Percentiles rank a stretch among this genome's conserved stretches.
Evolutionary conservation across 306 rosid genomes (phyloP).

Genomic region (Begonia peltatifolia): DNA sequence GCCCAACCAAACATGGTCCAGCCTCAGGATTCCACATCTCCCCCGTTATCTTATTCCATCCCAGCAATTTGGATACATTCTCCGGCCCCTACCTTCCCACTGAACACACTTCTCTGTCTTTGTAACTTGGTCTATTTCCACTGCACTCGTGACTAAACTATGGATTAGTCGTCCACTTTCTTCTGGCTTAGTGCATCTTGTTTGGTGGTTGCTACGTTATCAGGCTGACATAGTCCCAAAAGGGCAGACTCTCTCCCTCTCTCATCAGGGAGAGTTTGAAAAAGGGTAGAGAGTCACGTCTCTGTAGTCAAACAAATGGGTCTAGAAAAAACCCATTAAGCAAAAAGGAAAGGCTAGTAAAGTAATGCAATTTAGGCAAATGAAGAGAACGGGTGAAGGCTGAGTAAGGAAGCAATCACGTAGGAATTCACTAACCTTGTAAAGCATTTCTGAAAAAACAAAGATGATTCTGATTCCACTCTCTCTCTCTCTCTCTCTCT

Average conservation of each 20-base stretch:
- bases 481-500: background rate
- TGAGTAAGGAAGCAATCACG: constrained; percentile 1
- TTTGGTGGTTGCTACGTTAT: background rate
- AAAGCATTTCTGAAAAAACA: background rate
- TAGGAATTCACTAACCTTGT: background rate
- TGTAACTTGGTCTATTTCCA: no score
- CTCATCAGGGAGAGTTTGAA: background rate
- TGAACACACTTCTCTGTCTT: no score
- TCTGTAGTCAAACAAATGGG: background rate
- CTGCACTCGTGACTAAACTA: no score
- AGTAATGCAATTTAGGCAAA: background rate
- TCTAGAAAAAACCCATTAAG: background rate
- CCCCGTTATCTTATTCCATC: no score
- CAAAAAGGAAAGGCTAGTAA: background rate
- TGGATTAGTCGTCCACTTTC: no score
- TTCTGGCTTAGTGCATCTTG: no score
- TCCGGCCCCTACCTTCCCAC: no score
- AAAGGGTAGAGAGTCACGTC: background rate
- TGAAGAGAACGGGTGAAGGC: background rate
- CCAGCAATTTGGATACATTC: no score
- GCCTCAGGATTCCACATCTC: no score
- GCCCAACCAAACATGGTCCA: no score
- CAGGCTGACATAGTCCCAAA: background rate
- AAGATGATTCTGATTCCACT: background rate
- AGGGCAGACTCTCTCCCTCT: background rate